These are phyloP conservation scores for Zhuliangozyma blackwelliae DNA, from an alignment of 1,139 yeast species.

Conservation along the genomic window DNA sequence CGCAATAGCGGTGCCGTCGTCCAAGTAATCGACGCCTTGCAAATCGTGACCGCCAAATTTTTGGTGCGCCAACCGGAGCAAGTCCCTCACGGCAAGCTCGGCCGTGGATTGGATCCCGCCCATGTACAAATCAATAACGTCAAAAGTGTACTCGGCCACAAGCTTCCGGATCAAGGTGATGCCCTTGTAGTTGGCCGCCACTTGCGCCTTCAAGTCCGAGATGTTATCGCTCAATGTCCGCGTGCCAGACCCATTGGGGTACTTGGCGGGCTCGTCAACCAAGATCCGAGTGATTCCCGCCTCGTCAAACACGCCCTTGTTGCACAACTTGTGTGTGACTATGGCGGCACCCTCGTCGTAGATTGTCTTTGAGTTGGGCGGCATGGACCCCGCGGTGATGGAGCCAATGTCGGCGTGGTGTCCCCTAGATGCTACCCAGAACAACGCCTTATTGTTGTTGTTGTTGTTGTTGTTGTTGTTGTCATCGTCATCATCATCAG, in stretches of 20 bases:
- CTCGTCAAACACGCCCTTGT: constrained; percentile 37
- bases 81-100: constrained; percentile 36
- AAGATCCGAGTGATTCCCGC: constrained; percentile 34
- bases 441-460: constrained; percentile 27
- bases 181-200: constrained; percentile 41
- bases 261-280: constrained; percentile 40
- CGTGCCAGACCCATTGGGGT: constrained; percentile 46
- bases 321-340: constrained; percentile 35
- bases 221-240: constrained; percentile 39
- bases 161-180: constrained; percentile 29
- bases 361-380: constrained; percentile 42
- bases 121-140: constrained; percentile 40
- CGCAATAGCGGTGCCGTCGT: constrained; percentile 42
- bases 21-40: constrained; percentile 37
- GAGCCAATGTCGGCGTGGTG: constrained; percentile 49
- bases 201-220: constrained; percentile 43
- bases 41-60: constrained; percentile 34
- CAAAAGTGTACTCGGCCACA: constrained; percentile 28
- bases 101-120: constrained; percentile 42
- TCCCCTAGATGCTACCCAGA: constrained; percentile 46
- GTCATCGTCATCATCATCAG: too few relatives aligned
- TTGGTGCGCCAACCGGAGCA: constrained; percentile 30
- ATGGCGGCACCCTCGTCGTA: constrained; percentile 45
- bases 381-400: constrained; percentile 46
- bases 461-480: too few relatives aligned